Evolutionary conservation across 345 rosid genomes (phyloP), one percentile per base, ranked within the genome.

Genomic region (Alliaria petiolata): DNA sequence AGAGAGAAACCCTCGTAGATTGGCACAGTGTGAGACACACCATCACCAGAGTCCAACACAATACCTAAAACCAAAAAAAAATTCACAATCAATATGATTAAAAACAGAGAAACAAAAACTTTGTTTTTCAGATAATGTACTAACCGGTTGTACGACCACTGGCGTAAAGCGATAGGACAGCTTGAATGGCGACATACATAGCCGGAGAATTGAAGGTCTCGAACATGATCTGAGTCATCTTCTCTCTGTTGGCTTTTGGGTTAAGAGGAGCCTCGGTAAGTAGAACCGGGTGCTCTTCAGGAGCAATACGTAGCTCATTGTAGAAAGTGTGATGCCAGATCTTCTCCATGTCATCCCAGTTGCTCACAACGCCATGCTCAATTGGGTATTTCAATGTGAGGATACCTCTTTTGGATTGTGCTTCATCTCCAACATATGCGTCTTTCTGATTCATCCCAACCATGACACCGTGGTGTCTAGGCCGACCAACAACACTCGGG

Each of bases 1-100:
- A 79, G 85, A 7, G 83, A 82, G 71, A 79, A 84, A 64, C 87
- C 87, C 83, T 87, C 92, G 0, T 89, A 89, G 19, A 87, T 80
- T 2, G 86, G 86, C 63, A 82, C 85, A 2, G 83, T 82, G 62
- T 82, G 85, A 54, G 83, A 80, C 30, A 80, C 85, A 47, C 84
- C 86, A 15, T 76, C 84, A 49, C 84, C 84, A 46, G 87, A 83
- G 61, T 83, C 86, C 78, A 81, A 70, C 71, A 79, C 83, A 22
- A 82, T 82, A 77, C 83, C 85, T 82, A 57, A 51, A 17, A 20
- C 15, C 3, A n/a, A 42, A 42, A 0, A n/a, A n/a, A n/a, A 28
- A 43, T 42, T n/a, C 45, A 42, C 43, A 3, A n/a, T n/a, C n/a
- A 5, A 22, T 34, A 50, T 2, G 3, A 28, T 19, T 39, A 28